Evolutionary conservation across 768 basidiomycete species (phyloP), one percentile per base, ranked within the genome.

Genomic region (Rhizopogon sp.): DNA sequence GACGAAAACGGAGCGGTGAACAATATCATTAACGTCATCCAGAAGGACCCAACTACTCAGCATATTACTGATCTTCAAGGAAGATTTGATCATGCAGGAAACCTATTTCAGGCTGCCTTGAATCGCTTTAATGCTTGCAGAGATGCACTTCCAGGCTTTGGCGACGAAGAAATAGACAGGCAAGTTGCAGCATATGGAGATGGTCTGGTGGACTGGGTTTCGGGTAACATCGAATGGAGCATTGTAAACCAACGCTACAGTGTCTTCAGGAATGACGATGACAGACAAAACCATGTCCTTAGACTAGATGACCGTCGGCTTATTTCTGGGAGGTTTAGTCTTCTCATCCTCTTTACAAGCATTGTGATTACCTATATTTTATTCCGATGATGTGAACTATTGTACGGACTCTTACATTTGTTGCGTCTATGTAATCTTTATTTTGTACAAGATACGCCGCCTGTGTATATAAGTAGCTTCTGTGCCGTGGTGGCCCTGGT

Each of bases 191-290:
- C 55, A 10, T 68, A 64, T 43, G 59, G 58, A 20, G 66, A 68
- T 17, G 66, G 66, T 39, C 39, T 68, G 42, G 45, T 63, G 2
- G 66, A 68, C 53, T 68, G 64, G 66, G 25, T 58, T 14, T 28
- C 43, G 3, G 66, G 66, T 35, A 68, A 66, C 20, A 63, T 68
- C 13, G 52, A 68, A 45, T 68, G 66, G 66, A 68, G 66, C 33
- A 7, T 41, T 8, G 59, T 64, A 20, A 68, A 66, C 50, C 63
- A 61, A 39, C 66, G 66, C 33, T 68, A 68, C 57, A 68, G 59
- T 3, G 57, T 58, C 13, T 68, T 68, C 41, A 13, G 47, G 47
- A 50, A 59, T 45, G 55, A 58, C 10, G 22, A 8, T 16, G 66
- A 67, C 51, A 67, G 58, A 59, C 60, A 50, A 55, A 63, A 61